Evolutionary conservation across 1,139 yeast species (phyloP).

Genomic region (Petasospora rhodanensis): DNA sequence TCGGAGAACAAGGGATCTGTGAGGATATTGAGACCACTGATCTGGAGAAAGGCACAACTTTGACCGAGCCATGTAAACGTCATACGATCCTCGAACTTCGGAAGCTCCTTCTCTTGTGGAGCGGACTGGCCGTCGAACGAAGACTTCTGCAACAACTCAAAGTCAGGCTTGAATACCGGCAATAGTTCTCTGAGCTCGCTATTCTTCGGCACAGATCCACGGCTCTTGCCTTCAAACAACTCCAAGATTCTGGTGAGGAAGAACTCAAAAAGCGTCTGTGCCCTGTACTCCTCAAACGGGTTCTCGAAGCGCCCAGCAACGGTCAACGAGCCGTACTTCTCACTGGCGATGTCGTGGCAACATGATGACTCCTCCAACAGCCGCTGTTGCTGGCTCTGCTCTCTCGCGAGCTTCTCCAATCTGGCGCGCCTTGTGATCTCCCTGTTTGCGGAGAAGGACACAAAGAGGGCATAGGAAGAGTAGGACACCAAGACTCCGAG

Average conservation of each 20-base stretch:
- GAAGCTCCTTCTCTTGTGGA: slow-evolving; percentile 12
- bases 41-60: slow-evolving; percentile 72
- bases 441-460: slow-evolving; percentile 50
- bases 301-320: slow-evolving; percentile 82
- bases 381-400: slow-evolving; percentile 17
- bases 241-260: slow-evolving; percentile 67
- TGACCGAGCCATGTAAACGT: slow-evolving; percentile 92
- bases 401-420: slow-evolving; percentile 16
- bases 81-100: slow-evolving; percentile 42
- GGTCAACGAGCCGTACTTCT: slow-evolving; percentile 42
- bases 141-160: slow-evolving; percentile 30
- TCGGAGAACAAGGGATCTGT: slow-evolving; percentile 84
- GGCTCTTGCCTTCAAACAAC: slow-evolving; percentile 55
- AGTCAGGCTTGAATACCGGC: slow-evolving; percentile 56
- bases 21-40: slow-evolving; percentile 66
- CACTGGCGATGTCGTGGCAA: too few relatives aligned
- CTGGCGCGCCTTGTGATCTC: slow-evolving; percentile 52
- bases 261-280: slow-evolving; percentile 87
- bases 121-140: slow-evolving; percentile 4
- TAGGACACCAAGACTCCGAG: slow-evolving; percentile 55
- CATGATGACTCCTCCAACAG: too few relatives aligned
- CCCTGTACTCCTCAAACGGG: slow-evolving; percentile 87
- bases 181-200: slow-evolving; percentile 47
- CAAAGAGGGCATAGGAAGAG: slow-evolving; percentile 62
- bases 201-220: slow-evolving; percentile 61